phyloP scores from a whole-genome alignment of 352 stramenopile genomes.

The Globisporangium iwayamae region DNA sequence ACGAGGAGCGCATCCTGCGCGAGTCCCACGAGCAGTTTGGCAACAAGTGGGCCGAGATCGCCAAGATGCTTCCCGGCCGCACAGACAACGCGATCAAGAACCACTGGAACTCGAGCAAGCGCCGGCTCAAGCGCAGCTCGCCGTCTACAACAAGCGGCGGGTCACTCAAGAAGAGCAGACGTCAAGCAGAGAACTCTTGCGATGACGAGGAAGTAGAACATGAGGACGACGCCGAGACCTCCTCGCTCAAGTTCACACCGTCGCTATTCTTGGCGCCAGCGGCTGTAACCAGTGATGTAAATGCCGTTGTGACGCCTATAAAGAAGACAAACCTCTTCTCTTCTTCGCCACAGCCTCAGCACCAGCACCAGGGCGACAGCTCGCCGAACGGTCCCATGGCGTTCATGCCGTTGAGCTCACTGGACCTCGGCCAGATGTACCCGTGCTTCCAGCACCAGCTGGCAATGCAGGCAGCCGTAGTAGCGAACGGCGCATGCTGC shows the following conservation, averaged over 20 bases:
- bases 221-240: conserved; percentile 7
- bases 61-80: conserved; percentile 80
- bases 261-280: background rate
- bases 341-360: background rate
- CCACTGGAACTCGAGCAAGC: conserved; percentile 89
- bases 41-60: conserved; percentile 91
- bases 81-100: conserved; percentile 93
- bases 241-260: background rate
- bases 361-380: conserved; percentile 4
- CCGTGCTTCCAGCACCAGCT: conserved; percentile 27
- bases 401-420: conserved; percentile 18
- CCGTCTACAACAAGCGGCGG: conserved; percentile 9
- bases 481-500: conserved; percentile 9
- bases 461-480: conserved; percentile 19
- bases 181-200: background rate
- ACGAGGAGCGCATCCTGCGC: conserved; percentile 83
- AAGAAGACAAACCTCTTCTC: background rate
- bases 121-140: conserved; percentile 54
- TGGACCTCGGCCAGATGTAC: conserved; percentile 23
- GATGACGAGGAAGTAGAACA: background rate
- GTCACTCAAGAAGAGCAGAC: conserved; percentile 19
- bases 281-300: background rate
- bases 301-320: background rate
- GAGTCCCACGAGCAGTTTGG: conserved; percentile 76
- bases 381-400: conserved; percentile 15